phyloP scores from a whole-genome alignment of 2,329 filamentous ascomycete species.

The Cladosporium cucumerinum region DNA sequence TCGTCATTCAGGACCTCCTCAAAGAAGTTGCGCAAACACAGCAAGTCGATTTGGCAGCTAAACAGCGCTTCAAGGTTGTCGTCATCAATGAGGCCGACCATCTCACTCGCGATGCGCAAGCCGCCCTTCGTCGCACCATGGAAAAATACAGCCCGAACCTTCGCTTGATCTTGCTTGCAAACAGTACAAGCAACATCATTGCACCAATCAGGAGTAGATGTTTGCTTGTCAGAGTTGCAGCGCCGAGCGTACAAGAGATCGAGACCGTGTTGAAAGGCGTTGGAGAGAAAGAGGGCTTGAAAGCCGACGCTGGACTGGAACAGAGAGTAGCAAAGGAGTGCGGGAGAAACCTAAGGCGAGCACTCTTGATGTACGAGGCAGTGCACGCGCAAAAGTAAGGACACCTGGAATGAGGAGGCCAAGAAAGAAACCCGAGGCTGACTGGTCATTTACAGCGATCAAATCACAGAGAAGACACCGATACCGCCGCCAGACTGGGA shows the following conservation, averaged over 20 bases:
- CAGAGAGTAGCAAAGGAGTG: constrained; percentile 85
- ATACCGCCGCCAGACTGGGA: constrained; percentile 98
- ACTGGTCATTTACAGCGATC: constrained; percentile 62
- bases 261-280: constrained; percentile 66
- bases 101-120: constrained; percentile 89
- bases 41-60: constrained; percentile 90
- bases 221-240: constrained; percentile 84
- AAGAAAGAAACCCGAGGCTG: constrained; percentile 24
- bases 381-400: constrained; percentile 93
- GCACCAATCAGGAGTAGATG: constrained; percentile 94
- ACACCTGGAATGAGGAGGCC: not conserved
- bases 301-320: constrained; percentile 71
- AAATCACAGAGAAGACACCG: constrained; percentile 77
- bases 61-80: constrained; percentile 94
- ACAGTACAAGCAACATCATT: constrained; percentile 97
- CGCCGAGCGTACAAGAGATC: constrained; percentile 82
- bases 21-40: constrained; percentile 99
- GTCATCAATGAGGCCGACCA: constrained; percentile 99
- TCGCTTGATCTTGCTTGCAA: constrained; percentile 85
- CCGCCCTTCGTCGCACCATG: constrained; percentile 92
- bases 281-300: constrained; percentile 80
- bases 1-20: constrained; percentile 90
- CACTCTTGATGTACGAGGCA: constrained; percentile 93
- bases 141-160: constrained; percentile 98
- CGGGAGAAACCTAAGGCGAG: constrained; percentile 82